Base-by-base conservation (phyloP, 2,329 filamentous ascomycete species). In the Penicillium sp. region DNA sequence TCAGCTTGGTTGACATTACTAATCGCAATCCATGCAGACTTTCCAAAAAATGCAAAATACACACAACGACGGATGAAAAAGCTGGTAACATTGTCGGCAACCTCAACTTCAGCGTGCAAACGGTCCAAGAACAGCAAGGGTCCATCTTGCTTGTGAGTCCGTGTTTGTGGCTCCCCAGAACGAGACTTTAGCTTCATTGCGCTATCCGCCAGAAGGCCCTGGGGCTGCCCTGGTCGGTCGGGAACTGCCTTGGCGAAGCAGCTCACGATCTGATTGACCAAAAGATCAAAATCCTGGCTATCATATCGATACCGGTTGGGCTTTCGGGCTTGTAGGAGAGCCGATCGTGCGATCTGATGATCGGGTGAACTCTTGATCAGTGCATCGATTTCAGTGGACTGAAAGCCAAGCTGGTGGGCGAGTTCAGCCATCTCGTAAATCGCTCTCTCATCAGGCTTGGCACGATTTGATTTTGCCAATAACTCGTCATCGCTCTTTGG, bases 351-450 rank as follows among this genome's bases (percentile, higher is more conserved):
- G 25, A 60, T 60, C 47, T 57, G 10, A 10, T 51, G 41, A 55
- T 61, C 55, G 16, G 42, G 57, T 6, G 42, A 60, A 18, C 52
- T 21, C 35, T 58, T 10, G 15, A 60, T 40, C 1, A 61, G 51
- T 27, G 40, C 1, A n/a, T 53, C 21, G 18, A 60, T 58, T 31
- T 58, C 3, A 23, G 31, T 39, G 6, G 55, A 60, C 23, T 23
- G 27, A 42, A 68, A 66, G 6, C 66, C 54, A 10, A 66, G 58
- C 29, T 39, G 10, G 27, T 40, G 39, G 35, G 60, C 59, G n/a
- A 68, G 61, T 45, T 52, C 35, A 31, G 64, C 65, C 54, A 66
- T 65, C 23, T 65, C 39, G 37, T 58, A 60, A 25, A 66, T 56
- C n/a, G 25, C 52, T 13, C 55, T 49, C 50, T 60, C 39, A 48